Evolutionary conservation across 192 early-diverging fungal genomes (phyloP).

Genomic region (Backusella australiensis): DNA sequence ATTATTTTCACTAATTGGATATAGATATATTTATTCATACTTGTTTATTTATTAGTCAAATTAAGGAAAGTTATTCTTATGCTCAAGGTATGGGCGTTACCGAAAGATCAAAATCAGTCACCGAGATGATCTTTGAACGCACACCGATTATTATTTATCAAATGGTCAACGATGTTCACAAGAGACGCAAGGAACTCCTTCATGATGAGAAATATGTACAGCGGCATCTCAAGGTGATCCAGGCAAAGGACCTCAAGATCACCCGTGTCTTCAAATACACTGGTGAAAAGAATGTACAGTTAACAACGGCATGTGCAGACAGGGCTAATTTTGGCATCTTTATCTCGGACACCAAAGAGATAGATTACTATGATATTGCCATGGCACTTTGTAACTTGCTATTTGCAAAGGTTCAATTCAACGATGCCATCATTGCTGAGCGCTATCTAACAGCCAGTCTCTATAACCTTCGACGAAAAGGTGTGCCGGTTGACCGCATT

Average conservation of each 20-base stretch:
- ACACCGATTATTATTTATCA: constrained; percentile 69
- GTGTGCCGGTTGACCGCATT: constrained; percentile 58
- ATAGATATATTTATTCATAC: neutral
- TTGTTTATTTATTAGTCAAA: constrained; percentile 27
- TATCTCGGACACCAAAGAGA: constrained; percentile 46
- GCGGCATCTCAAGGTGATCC: constrained; percentile 52
- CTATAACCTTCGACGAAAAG: constrained; percentile 63
- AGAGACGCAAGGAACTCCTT: constrained; percentile 41
- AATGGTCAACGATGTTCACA: constrained; percentile 55
- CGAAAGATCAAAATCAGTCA: constrained; percentile 45
- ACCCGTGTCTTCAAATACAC: constrained; percentile 43
- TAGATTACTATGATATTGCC: constrained; percentile 83
- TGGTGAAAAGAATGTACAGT: constrained; percentile 42
- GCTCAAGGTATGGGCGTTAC: constrained; percentile 49
- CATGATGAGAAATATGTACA: constrained; percentile 54
- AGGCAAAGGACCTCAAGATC: constrained; percentile 65
- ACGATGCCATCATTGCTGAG: constrained; percentile 75
- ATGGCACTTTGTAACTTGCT: constrained; percentile 65
- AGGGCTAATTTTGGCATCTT: constrained; percentile 37
- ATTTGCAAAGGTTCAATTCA: constrained; percentile 65
- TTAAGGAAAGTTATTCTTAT: constrained; percentile 47
- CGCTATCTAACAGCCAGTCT: constrained; percentile 73
- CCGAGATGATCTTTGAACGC: constrained; percentile 67
- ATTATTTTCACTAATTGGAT: no score
- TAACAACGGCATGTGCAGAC: constrained; percentile 62